phyloP scores from a whole-genome alignment of 139 green algal genomes.

The Coccomyxa sp. region DNA sequence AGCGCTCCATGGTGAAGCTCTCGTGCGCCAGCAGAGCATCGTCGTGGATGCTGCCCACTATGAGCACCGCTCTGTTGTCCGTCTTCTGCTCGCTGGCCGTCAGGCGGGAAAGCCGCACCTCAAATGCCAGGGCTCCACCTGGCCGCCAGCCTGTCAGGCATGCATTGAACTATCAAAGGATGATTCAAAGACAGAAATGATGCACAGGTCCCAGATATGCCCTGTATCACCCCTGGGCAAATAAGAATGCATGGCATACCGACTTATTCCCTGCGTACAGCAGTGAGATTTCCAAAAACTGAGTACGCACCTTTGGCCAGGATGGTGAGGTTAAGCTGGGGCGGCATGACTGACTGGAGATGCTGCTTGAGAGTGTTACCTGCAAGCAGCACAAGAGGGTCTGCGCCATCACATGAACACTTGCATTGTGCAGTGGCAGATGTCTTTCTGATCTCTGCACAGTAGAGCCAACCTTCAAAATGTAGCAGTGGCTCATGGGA shows the following conservation, averaged over 20 bases:
- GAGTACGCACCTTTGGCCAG: too few species aligned
- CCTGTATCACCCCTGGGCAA: too few species aligned
- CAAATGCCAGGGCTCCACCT: conserved; percentile 17
- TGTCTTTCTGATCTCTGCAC: too few species aligned
- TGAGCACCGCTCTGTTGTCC: conserved; percentile 33
- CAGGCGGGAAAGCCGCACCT: conserved; percentile 13
- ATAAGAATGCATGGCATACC: too few species aligned
- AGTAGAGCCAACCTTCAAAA: not conserved
- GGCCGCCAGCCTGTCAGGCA: not conserved
- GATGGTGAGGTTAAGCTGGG: not conserved
- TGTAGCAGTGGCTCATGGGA: not conserved
- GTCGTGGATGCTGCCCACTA: conserved; percentile 53
- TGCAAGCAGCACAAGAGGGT: conserved; percentile 7
- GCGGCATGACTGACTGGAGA: conserved; percentile 1
- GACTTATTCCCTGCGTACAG: too few species aligned
- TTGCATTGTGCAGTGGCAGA: too few species aligned
- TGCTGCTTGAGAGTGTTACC: conserved; percentile 44
- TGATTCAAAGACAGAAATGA: too few species aligned
- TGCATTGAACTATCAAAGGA: too few species aligned
- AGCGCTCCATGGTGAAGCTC: conserved; percentile 43
- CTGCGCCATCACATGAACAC: too few species aligned
- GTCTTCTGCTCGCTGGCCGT: not conserved
- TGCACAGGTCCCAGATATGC: too few species aligned
- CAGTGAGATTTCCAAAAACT: too few species aligned
- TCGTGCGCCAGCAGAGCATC: conserved; percentile 61